Evolutionary conservation across 1,139 yeast species (phyloP), one percentile per base, ranked within the genome.

Genomic region (Suhomyces taliae): DNA sequence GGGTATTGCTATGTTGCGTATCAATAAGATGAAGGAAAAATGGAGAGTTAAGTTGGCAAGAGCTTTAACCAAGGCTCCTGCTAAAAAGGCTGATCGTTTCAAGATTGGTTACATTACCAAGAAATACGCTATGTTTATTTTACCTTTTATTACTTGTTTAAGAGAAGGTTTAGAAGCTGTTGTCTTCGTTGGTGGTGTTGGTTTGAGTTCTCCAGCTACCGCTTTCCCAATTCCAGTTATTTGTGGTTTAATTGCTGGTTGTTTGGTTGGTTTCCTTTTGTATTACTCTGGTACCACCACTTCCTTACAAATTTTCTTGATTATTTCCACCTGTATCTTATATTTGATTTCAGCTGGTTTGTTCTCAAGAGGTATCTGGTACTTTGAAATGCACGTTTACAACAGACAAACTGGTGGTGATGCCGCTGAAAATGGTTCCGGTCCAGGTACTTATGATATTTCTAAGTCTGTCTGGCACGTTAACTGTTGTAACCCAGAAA

Each of bases 401-500:
- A 81, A 53, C 66, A 68, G 53, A 79, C 43, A 52, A 34, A 60
- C 64, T 12, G 66, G 93, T 64, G 84, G 85, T 48, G 97, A 91
- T 63, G 91, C 89, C 54, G 79, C 93, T 41, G 98, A 91, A 67
- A 81, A 82, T 9, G 98, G 98, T 7, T 79, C 83, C 45, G 98
- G 98, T 0, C 96, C 98, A 1, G 98, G 98, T 8, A 87, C 97
- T 1, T 91, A 91, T 67, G 95, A 91, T 64, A 82, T 91, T 47
- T 60, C 80, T 32, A 82, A 79, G 51, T 78, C 87, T 12, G 88
- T 91, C 2, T 91, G 98, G 98, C 98, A 91, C 70, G 97, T 91
- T 37, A 90, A 91, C 72, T 91, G 97, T 68, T 91, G 98, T 71
- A 90, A 90, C 65, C 97, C 97, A 15, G 83, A 86, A 56, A 85